Evolutionary conservation across 192 early-diverging fungal genomes (phyloP).

Genomic region (Linderina pennispora): DNA sequence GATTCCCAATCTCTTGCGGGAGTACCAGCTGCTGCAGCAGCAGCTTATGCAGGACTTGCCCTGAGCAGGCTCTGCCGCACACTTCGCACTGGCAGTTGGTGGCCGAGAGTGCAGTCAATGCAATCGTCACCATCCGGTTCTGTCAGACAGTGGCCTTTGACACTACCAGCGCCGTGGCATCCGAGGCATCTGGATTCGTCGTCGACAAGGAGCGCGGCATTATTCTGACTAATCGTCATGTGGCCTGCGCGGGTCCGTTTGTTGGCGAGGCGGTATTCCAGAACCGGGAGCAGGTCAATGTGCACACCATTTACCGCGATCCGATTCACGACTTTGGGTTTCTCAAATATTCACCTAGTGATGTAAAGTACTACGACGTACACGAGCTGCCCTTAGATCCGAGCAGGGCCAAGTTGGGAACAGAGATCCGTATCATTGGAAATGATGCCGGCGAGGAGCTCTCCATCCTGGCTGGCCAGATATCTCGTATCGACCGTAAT

Average conservation of each 20-base stretch:
- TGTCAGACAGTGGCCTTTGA: slow-evolving; percentile 5
- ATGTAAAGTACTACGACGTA: slow-evolving; percentile 69
- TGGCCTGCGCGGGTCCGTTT: slow-evolving; percentile 77
- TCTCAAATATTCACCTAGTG: slow-evolving; percentile 58
- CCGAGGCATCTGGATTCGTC: slow-evolving; percentile 80
- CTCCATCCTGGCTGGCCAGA: slow-evolving; percentile 71
- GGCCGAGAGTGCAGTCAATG: slow-evolving; percentile 57
- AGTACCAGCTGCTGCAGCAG: background rate
- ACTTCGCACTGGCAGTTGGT: slow-evolving; percentile 65
- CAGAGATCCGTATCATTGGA: slow-evolving; percentile 73
- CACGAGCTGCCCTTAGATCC: slow-evolving; percentile 61
- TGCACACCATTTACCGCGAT: slow-evolving; percentile 65
- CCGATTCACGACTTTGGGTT: slow-evolving; percentile 77
- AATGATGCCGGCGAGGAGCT: slow-evolving; percentile 84
- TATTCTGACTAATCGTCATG: slow-evolving; percentile 66
- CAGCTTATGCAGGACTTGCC: background rate
- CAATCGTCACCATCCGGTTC: slow-evolving; percentile 75
- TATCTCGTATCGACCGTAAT: slow-evolving; percentile 75
- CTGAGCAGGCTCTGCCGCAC: slow-evolving; percentile 8
- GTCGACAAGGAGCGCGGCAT: slow-evolving; percentile 65
- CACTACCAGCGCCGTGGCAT: slow-evolving; percentile 41
- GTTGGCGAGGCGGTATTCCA: slow-evolving; percentile 74
- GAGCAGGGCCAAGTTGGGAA: slow-evolving; percentile 65
- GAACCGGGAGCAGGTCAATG: slow-evolving; percentile 74
- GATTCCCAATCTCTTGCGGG: too few species aligned